Base-by-base conservation (phyloP, 2,329 filamentous ascomycete genomes). In the Ascochyta pisi region DNA sequence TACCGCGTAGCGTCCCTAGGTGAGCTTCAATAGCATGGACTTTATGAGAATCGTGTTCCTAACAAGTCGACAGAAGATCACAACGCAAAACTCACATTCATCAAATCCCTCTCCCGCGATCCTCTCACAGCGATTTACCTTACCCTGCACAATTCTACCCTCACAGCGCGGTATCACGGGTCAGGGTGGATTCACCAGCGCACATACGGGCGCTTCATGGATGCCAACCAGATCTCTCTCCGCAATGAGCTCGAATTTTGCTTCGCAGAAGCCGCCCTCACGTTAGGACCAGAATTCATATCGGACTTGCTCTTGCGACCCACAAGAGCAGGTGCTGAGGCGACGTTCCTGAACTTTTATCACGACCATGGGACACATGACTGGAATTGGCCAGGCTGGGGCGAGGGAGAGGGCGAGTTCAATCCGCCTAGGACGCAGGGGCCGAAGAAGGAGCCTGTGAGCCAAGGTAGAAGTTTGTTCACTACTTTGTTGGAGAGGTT, bases 161-260 rank as follows among this genome's bases (percentile, higher is more conserved):
- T 69, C 1, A 66, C 70, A 23, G 71, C 69, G 8, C 69, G 71
- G 10, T 71, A 73, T 48, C 65, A 73, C 53, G 65, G 65, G 50
- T 57, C 63, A n/a, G 68, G 71, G 26, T 64, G 67, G 56, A 71
- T 74, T n/a, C 64, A 71, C 29, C 68, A 74, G 42, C 54, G 59
- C 19, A 67, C 61, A 2, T 70, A 71, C 37, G 70, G 70, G 23
- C 62, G 54, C 16, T 65, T 65, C 58, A 69, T 73, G 65, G 68
- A 70, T 45, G 62, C 58, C 7, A 67, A 70, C 22, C 66, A 68
- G 29, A 34, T 73, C 4, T 60, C 63, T 2, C 52, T 73, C 6
- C 70, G 71, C 31, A 66, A 60, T 10, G 69, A 73, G 23, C 43
- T 74, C 1, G 70, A 73, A 26, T 68, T 71, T 29, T 65, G 61